A percentile compares a stretch with the other conserved stretches of the same genome.
These are phyloP conservation scores for Plasmodium yoelii DNA, from an alignment of 169 alveolate genomes.

Conservation along the genomic window DNA sequence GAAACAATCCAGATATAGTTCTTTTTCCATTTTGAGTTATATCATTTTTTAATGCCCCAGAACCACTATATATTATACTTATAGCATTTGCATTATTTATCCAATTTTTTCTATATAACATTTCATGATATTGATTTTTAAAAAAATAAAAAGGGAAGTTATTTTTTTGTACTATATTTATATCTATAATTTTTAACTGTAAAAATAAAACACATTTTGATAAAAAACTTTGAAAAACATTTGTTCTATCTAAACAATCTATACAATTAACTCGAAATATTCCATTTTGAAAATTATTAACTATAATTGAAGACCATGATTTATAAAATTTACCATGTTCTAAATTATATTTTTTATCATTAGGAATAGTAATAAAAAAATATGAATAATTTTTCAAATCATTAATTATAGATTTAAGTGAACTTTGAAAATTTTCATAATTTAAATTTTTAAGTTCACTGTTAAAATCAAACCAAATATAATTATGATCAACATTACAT, in stretches of 20 bases:
- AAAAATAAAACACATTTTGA: slow-evolving; percentile 50
- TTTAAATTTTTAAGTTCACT: slow-evolving; percentile 65
- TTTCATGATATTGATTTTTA: slow-evolving; percentile 35
- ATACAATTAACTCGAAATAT: slow-evolving; percentile 96
- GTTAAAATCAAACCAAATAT: slow-evolving; percentile 75
- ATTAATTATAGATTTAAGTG: slow-evolving; percentile 33
- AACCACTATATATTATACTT: slow-evolving; percentile 66
- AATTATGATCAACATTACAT: slow-evolving; percentile 39
- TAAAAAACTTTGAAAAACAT: slow-evolving; percentile 94
- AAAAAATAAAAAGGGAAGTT: slow-evolving; percentile 62
- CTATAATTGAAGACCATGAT: slow-evolving; percentile 27
- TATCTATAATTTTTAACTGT: slow-evolving; percentile 43
- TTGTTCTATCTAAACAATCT: slow-evolving; percentile 98
- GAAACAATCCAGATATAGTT: slow-evolving; percentile 50
- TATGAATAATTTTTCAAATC: slow-evolving; percentile 57
- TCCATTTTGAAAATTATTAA: slow-evolving; percentile 91
- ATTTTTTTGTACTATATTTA: slow-evolving; percentile 30
- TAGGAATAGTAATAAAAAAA: slow-evolving; percentile 52
- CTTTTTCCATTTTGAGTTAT: slow-evolving; percentile 74
- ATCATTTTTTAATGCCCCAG: slow-evolving; percentile 73
- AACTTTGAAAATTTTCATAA: slow-evolving; percentile 15
- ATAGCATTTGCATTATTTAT: slow-evolving; percentile 74
- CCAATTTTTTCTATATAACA: slow-evolving; percentile 50
- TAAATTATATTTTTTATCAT: slow-evolving; percentile 17
- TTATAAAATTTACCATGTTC: slow-evolving; percentile 9